Evolutionary conservation across 2,329 filamentous ascomycete genomes (phyloP).

Genomic region (Fusarium sp.): DNA sequence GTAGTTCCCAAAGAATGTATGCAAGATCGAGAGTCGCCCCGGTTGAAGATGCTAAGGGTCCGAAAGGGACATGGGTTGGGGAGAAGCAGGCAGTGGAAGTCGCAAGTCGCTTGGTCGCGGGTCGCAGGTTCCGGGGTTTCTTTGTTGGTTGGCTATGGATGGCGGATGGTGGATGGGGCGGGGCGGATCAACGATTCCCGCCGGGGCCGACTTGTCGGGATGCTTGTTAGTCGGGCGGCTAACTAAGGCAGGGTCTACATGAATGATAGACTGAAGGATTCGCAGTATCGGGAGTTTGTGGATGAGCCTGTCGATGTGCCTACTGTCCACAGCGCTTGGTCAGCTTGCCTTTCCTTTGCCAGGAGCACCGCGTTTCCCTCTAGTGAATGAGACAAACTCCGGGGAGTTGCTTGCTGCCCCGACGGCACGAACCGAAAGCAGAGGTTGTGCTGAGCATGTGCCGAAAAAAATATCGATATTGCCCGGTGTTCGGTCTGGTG

Average conservation of each 20-base stretch:
- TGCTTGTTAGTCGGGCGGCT: background rate
- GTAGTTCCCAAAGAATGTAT: slow-evolving; percentile 12
- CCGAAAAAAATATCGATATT: background rate
- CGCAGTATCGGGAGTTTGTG: background rate
- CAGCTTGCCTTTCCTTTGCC: background rate
- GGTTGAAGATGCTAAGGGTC: slow-evolving; percentile 13
- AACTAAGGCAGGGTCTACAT: slow-evolving; percentile 4
- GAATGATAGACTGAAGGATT: too few species aligned
- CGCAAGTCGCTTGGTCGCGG: slow-evolving; percentile 22
- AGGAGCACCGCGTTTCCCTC: background rate
- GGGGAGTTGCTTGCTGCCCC: slow-evolving; percentile 3
- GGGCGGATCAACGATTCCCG: slow-evolving; percentile 50
- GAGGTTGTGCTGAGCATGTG: slow-evolving; percentile 5
- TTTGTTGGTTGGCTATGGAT: slow-evolving; percentile 32
- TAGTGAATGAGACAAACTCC: background rate
- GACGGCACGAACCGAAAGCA: slow-evolving; percentile 11
- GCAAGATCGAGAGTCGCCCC: slow-evolving; percentile 6
- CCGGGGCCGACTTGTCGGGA: slow-evolving; percentile 21
- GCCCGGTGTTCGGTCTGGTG: background rate
- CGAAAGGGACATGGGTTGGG: slow-evolving; percentile 33
- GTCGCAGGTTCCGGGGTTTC: slow-evolving; percentile 31
- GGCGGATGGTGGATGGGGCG: slow-evolving; percentile 20
- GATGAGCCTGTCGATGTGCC: background rate
- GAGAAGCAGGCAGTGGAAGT: slow-evolving; percentile 37
- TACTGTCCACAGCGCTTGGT: background rate